Evolutionary conservation across 331 rosid species (phyloP).

Genomic region (Prunus yedoensis): DNA sequence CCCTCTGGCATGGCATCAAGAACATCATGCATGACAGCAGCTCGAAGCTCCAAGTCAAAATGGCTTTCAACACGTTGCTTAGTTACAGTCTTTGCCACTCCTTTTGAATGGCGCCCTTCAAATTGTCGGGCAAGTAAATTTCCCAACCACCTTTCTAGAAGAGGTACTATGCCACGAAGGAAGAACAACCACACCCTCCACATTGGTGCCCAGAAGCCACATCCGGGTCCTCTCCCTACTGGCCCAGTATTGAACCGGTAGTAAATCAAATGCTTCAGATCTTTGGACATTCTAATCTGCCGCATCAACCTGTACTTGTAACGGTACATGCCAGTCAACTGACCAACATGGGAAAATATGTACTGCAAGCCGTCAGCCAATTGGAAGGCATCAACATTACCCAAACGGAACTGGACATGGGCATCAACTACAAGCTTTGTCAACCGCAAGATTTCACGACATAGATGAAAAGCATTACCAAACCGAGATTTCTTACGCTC

Average conservation of each 20-base stretch:
- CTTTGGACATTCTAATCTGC: constrained; percentile 98
- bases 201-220: constrained; percentile 99
- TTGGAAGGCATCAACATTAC: constrained; percentile 97
- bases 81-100: constrained; percentile 97
- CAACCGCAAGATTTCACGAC: constrained; percentile 95
- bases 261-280: constrained; percentile 91
- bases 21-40: constrained; percentile 99
- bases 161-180: constrained; percentile 99
- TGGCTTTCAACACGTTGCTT: constrained; percentile 99
- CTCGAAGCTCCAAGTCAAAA: constrained; percentile 97
- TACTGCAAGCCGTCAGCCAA: constrained; percentile 97
- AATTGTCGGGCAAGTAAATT: constrained; percentile 95
- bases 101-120: constrained; percentile 99
- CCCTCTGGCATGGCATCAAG: constrained; percentile 99
- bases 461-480: constrained; percentile 98
- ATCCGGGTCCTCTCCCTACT: constrained; percentile 98
- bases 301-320: constrained; percentile 98
- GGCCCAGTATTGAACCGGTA: constrained; percentile 99
- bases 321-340: constrained; percentile 96
- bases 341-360: constrained; percentile 97
- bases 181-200: constrained; percentile 99
- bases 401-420: constrained; percentile 92
- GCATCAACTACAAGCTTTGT: constrained; percentile 99
- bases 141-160: constrained; percentile 93
- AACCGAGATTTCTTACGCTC: constrained; percentile 96